Percentiles rank a stretch among this genome's conserved stretches.
Conservation (phyloP, 495 filamentous ascomycete species). For the Geoglossum glabrum region DNA sequence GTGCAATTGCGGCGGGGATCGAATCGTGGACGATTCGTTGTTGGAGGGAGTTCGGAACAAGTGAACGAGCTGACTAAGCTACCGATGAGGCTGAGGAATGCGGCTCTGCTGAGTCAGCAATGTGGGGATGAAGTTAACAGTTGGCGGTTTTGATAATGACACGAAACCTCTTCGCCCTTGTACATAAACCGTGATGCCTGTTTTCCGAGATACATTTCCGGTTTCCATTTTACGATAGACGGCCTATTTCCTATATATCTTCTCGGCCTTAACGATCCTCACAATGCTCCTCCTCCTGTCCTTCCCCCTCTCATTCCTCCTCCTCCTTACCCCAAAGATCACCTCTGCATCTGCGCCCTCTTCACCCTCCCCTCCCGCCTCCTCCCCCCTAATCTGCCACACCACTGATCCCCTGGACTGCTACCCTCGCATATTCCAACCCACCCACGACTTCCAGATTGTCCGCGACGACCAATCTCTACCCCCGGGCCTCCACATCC, state of each 20-base stretch:
- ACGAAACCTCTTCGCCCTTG: not conserved
- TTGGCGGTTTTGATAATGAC: not conserved
- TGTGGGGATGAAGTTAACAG: not conserved
- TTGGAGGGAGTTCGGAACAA: too few relatives aligned
- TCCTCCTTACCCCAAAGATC: not conserved
- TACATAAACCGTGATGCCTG: not conserved
- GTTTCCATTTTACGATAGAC: too few relatives aligned
- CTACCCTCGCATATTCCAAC: slow-evolving; percentile 40
- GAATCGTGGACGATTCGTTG: not conserved
- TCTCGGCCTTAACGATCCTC: not conserved
- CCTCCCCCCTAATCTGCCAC: slow-evolving; percentile 40
- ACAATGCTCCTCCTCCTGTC: not conserved
- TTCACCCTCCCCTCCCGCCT: slow-evolving; percentile 9
- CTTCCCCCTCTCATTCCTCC: not conserved
- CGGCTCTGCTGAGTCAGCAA: too few relatives aligned
- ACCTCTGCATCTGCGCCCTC: slow-evolving; percentile 7
- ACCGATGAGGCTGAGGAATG: too few relatives aligned
- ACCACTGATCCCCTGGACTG: slow-evolving; percentile 35
- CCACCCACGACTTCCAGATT: slow-evolving; percentile 39
- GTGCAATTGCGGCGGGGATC: not conserved
- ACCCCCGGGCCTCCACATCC: slow-evolving; percentile 40
- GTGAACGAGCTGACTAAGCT: too few relatives aligned
- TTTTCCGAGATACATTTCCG: too few relatives aligned
- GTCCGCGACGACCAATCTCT: slow-evolving; percentile 43
- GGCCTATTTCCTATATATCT: not conserved